phyloP scores from a whole-genome alignment of 768 basidiomycete genomes.

The Pleurotus djamor region DNA sequence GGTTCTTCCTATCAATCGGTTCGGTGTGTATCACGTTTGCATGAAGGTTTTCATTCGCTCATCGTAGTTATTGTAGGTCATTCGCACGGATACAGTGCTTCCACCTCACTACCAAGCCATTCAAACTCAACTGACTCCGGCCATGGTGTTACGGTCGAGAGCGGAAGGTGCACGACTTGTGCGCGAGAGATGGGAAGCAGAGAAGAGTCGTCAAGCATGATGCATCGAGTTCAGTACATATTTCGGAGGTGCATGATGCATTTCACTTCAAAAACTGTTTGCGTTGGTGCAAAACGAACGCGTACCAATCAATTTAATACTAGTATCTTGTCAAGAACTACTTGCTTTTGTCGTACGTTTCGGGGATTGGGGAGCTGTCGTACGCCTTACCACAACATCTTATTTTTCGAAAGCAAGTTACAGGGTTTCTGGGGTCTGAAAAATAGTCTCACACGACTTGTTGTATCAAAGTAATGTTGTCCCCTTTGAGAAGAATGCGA shows the following conservation, averaged over 20 bases:
- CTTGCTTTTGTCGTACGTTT: too few species aligned
- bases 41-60: slow-evolving; percentile 3
- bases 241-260: neutral
- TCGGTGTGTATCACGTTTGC: slow-evolving; percentile 53
- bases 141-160: slow-evolving; percentile 53
- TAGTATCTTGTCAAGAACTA: too few species aligned
- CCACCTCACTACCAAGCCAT: slow-evolving; percentile 64
- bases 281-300: too few species aligned
- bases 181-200: slow-evolving; percentile 74
- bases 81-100: slow-evolving; percentile 73
- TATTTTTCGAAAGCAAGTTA: neutral
- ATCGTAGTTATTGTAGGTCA: slow-evolving; percentile 55
- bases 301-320: too few species aligned
- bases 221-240: neutral
- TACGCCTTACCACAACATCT: neutral
- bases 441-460: slow-evolving; percentile 36
- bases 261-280: too few species aligned
- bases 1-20: slow-evolving; percentile 94
- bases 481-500: slow-evolving; percentile 94
- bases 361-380: too few species aligned
- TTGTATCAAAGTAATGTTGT: slow-evolving; percentile 98
- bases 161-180: slow-evolving; percentile 69
- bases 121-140: slow-evolving; percentile 53
- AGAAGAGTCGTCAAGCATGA: slow-evolving; percentile 33
- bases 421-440: neutral